Conservation (phyloP, 768 basidiomycete genomes). For the Paxillus involutus region DNA sequence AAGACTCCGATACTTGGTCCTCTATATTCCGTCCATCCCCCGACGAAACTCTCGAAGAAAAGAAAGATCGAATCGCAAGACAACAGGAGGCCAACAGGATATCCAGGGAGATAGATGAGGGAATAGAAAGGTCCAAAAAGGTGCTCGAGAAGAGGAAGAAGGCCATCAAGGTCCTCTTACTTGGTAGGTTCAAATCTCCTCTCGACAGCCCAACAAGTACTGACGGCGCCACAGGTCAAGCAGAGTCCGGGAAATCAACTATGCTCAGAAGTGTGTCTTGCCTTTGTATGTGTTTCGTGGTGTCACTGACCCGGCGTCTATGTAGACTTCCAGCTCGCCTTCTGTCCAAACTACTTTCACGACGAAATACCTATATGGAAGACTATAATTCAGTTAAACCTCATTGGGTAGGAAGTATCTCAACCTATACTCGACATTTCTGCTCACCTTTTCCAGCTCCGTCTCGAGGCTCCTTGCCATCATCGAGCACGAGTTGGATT, state of each 20-base stretch:
- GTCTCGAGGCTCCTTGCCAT: conserved; percentile 57
- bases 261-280: conserved; percentile 25
- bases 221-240: conserved; percentile 20
- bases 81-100: conserved; percentile 26
- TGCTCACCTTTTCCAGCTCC: conserved; percentile 37
- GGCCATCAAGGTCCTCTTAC: conserved; percentile 29
- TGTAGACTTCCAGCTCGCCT: conserved; percentile 67
- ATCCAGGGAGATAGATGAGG: conserved; percentile 29
- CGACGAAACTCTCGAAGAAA: conserved; percentile 10
- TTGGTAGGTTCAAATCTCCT: conserved; percentile 11
- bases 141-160: conserved; percentile 22
- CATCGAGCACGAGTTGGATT: conserved; percentile 46
- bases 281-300: not conserved
- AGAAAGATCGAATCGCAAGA: conserved; percentile 1
- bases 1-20: conserved; percentile 23
- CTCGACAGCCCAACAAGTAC: not conserved
- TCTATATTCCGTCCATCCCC: conserved; percentile 17
- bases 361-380: conserved; percentile 60
- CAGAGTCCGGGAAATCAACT: conserved; percentile 33
- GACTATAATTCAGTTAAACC: conserved; percentile 65
- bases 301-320: not conserved
- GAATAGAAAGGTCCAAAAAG: conserved; percentile 25
- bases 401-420: conserved; percentile 49
- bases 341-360: conserved; percentile 61
- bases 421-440: not conserved